Conservation (phyloP, 1,284 basidiomycete species). For the Ceratorhiza oryzae-sativae region DNA sequence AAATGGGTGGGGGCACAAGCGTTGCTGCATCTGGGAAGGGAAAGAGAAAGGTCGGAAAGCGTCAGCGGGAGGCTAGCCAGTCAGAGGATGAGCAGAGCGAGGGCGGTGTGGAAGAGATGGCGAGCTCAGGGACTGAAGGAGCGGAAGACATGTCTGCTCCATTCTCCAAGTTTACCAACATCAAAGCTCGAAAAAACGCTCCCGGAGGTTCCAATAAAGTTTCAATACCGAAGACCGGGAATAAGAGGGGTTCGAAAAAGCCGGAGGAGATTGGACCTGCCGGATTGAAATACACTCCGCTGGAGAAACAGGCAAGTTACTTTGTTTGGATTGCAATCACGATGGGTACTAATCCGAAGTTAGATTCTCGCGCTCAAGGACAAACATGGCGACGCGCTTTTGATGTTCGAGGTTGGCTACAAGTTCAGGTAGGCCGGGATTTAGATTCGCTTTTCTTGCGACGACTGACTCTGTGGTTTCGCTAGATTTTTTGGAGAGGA, state of each 20-base stretch:
- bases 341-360: background rate
- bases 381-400: slow-evolving; percentile 74
- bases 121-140: slow-evolving; percentile 28
- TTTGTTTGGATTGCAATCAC: background rate
- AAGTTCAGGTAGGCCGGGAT: slow-evolving; percentile 64
- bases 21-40: slow-evolving; percentile 38
- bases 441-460: background rate
- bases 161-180: slow-evolving; percentile 21
- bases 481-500: slow-evolving; percentile 84
- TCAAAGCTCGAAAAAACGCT: slow-evolving; percentile 29
- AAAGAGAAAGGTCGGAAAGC: slow-evolving; percentile 1
- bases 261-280: slow-evolving; percentile 71
- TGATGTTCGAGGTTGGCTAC: slow-evolving; percentile 90
- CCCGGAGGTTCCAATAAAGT: slow-evolving; percentile 41
- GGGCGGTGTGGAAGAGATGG: slow-evolving; percentile 33
- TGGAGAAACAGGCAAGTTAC: slow-evolving; percentile 77
- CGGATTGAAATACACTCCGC: slow-evolving; percentile 79
- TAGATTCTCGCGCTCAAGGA: slow-evolving; percentile 72
- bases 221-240: slow-evolving; percentile 48
- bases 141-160: slow-evolving; percentile 37
- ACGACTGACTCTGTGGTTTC: background rate
- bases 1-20: slow-evolving; percentile 55
- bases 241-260: slow-evolving; percentile 52
- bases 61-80: slow-evolving; percentile 4
- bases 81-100: slow-evolving; percentile 16